A percentile compares a stretch with the other conserved stretches of the same genome.
Evolutionary conservation across 108 stramenopile genomes (phyloP).

Genomic region (Cylindrotheca closterium): DNA sequence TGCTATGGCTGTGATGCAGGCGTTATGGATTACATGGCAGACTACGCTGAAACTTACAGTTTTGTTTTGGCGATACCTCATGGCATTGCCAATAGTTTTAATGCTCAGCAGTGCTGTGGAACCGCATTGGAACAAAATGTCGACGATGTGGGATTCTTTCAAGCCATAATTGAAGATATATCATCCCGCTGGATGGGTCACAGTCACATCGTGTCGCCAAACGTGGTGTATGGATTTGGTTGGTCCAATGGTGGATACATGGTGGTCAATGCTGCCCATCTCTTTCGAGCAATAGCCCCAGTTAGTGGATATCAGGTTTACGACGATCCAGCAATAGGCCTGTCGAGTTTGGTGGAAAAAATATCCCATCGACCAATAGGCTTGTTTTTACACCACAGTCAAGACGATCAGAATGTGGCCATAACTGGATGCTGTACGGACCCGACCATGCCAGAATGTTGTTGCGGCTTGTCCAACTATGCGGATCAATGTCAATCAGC

Average conservation of each 20-base stretch:
- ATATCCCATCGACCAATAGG: constrained; percentile 33
- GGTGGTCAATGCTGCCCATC: constrained; percentile 42
- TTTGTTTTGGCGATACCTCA: constrained; percentile 45
- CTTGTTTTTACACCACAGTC: constrained; percentile 49
- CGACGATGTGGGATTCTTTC: constrained; percentile 54
- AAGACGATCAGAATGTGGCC: constrained; percentile 42
- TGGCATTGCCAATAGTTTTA: constrained; percentile 45
- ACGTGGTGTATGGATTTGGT: constrained; percentile 45
- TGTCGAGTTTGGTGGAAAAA: not conserved
- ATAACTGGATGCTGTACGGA: constrained; percentile 52
- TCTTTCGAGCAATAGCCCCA: constrained; percentile 58
- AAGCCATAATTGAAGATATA: constrained; percentile 26
- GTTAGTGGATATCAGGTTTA: constrained; percentile 42
- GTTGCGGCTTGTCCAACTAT: constrained; percentile 46
- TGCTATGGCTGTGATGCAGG: constrained; percentile 44
- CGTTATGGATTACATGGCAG: constrained; percentile 15
- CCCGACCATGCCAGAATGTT: constrained; percentile 46
- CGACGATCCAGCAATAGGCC: not conserved
- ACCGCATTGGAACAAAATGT: constrained; percentile 50
- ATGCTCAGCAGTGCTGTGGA: constrained; percentile 59
- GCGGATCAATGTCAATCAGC: constrained; percentile 30
- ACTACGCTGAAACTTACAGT: constrained; percentile 35
- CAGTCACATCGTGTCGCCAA: constrained; percentile 3
- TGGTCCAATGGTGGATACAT: constrained; percentile 70
- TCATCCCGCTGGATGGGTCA: constrained; percentile 10